Base-by-base conservation (phyloP, 2,329 filamentous ascomycete species). In the Pestalotiopsis fici region DNA sequence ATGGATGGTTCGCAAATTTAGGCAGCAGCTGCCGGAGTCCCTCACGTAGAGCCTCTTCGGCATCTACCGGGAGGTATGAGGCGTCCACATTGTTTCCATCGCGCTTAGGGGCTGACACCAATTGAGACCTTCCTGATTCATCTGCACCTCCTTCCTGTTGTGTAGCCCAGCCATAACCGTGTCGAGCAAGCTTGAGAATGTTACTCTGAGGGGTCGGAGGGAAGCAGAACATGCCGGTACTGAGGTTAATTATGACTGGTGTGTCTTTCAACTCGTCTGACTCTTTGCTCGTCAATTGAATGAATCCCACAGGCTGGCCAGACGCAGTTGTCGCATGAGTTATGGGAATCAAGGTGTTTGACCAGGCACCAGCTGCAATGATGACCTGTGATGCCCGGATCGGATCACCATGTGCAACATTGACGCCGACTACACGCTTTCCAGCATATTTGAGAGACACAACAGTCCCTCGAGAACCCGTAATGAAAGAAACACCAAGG, bases 101-200 rank as follows among this genome's bases (percentile, higher is more conserved):
- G 25, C 59, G 21, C 21, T 47, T 62, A 11, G 59, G 59, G 1
- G 59, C 37, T 23, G 59, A 62, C 3, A 62, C 39, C 2, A n/a
- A 2, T 23, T 28, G 25, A 21, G 25, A 37, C 7, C 13, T 35
- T 15, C 54, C 54, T 23, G 21, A 21, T 2, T 60, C 27, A 21
- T 39, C 59, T 9, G 9, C 12, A 6, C 28, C 15, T 6, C n/a
- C 59, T 25, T 43, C 12, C n/a, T 21, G 18, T 13, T 28, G 31
- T 23, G 59, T 62, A 21, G 59, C 59, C n/a, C n/a, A 62, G 2
- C 59, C 59, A 15, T 62, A 62, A 11, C 59, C 59, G 31, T 62
- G 59, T 18, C 59, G 59, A 4, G 59, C 59, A 13, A 62, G 31
- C 12, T 62, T 62, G 21, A 62, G 39, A 7, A 62, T 15, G 37